These are phyloP conservation scores for Fusarium ambrosium DNA, from an alignment of 2,329 filamentous ascomycete species.

Conservation along the genomic window DNA sequence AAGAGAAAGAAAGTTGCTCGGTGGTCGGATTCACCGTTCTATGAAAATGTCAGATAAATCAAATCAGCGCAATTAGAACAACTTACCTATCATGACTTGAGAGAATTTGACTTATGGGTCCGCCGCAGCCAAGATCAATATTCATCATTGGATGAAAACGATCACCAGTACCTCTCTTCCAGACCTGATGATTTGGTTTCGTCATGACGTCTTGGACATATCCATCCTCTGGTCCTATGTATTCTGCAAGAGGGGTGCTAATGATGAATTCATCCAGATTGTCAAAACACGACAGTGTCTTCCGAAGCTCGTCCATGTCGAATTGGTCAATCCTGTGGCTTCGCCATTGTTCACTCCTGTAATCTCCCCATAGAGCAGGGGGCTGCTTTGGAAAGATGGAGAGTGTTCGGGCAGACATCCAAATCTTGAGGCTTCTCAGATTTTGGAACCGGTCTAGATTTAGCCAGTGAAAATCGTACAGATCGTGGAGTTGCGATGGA, in stretches of 20 bases:
- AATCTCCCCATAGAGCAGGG: rapidly evolving
- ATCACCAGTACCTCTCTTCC: conserved; percentile 11
- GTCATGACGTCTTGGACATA: background rate
- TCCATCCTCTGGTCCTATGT: conserved; percentile 2
- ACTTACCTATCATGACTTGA: background rate
- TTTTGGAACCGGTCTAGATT: background rate
- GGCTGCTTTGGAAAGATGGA: background rate
- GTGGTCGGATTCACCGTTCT: background rate
- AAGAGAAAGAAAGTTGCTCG: background rate
- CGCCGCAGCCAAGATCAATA: background rate
- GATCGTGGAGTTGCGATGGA: background rate
- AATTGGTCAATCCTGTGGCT: background rate
- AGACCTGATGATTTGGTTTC: background rate
- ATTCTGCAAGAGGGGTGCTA: background rate
- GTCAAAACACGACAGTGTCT: background rate
- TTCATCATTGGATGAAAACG: background rate
- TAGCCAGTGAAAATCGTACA: conserved; percentile 8
- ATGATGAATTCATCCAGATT: background rate
- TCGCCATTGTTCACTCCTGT: background rate
- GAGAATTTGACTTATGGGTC: background rate
- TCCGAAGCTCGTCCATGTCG: background rate
- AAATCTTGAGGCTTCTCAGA: conserved; percentile 8
- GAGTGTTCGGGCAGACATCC: conserved; percentile 4
- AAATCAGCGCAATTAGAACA: background rate
- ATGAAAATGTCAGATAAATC: background rate